phyloP scores from a whole-genome alignment of 148 eudicot species.

The Heliamphora exappendiculata region DNA sequence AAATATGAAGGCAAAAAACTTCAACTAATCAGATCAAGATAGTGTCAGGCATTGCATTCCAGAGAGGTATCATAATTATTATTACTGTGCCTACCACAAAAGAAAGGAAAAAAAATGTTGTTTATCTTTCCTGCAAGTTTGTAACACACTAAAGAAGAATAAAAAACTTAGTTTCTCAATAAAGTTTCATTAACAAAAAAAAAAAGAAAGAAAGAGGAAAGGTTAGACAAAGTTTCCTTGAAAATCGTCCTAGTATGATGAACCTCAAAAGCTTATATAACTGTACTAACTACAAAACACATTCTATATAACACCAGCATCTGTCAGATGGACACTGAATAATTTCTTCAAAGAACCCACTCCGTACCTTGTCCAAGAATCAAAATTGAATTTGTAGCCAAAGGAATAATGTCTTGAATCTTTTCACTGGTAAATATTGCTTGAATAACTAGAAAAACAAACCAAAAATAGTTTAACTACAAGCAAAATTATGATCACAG shows the following conservation, averaged over 20 bases:
- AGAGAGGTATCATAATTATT: neutral
- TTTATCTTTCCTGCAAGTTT: neutral
- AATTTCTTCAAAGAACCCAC: constrained; percentile 3
- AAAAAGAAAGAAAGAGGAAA: no score
- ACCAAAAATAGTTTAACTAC: neutral
- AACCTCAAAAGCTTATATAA: no score
- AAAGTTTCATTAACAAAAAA: neutral
- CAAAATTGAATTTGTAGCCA: constrained; percentile 55
- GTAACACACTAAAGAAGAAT: neutral
- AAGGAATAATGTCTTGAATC: constrained; percentile 61
- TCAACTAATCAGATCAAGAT: neutral
- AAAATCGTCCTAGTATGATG: neutral
- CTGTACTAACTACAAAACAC: neutral
- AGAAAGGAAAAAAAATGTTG: neutral
- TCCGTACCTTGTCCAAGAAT: constrained; percentile 84
- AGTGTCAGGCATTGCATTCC: neutral
- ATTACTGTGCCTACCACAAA: neutral
- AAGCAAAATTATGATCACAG: neutral
- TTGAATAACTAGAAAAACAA: constrained; percentile 42
- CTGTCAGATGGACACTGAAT: neutral
- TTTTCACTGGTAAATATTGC: constrained; percentile 73
- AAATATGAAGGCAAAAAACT: neutral
- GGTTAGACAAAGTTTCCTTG: neutral
- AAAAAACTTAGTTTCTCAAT: neutral
- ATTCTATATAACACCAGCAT: neutral